phyloP scores from a whole-genome alignment of 2,329 filamentous ascomycete genomes.

The Microdochium bolleyi region DNA sequence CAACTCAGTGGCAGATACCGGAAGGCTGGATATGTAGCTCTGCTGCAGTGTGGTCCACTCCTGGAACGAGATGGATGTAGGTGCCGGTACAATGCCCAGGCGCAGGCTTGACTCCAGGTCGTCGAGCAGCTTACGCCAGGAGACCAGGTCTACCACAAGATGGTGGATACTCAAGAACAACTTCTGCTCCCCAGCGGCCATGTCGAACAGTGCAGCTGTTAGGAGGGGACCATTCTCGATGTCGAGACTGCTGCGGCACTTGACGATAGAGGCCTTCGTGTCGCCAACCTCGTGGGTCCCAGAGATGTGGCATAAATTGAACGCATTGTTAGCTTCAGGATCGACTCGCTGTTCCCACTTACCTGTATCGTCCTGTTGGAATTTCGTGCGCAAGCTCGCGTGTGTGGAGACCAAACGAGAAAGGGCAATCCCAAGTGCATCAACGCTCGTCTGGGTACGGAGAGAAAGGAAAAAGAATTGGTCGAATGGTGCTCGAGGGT shows the following conservation, averaged over 20 bases:
- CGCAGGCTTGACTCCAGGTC: not conserved
- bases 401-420: not conserved
- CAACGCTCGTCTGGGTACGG: conserved; percentile 17
- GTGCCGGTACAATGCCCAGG: not conserved
- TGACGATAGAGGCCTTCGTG: conserved; percentile 28
- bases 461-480: conserved; percentile 23
- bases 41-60: not conserved
- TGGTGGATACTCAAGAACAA: not conserved
- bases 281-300: conserved; percentile 30
- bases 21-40: not conserved
- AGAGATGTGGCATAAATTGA: not conserved
- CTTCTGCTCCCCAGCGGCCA: conserved; percentile 23
- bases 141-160: not conserved
- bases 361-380: conserved; percentile 29
- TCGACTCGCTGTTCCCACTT: not conserved
- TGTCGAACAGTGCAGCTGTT: conserved; percentile 37
- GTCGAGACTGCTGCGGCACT: conserved; percentile 34
- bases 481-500: conserved; percentile 30
- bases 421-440: conserved; percentile 40
- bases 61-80: not conserved
- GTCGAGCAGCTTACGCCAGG: not conserved
- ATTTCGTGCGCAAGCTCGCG: not conserved
- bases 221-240: conserved; percentile 42
- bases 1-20: not conserved
- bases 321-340: not conserved